Evolutionary conservation across 2,329 filamentous ascomycete species (phyloP).

Genomic region (Exophiala viscosa): DNA sequence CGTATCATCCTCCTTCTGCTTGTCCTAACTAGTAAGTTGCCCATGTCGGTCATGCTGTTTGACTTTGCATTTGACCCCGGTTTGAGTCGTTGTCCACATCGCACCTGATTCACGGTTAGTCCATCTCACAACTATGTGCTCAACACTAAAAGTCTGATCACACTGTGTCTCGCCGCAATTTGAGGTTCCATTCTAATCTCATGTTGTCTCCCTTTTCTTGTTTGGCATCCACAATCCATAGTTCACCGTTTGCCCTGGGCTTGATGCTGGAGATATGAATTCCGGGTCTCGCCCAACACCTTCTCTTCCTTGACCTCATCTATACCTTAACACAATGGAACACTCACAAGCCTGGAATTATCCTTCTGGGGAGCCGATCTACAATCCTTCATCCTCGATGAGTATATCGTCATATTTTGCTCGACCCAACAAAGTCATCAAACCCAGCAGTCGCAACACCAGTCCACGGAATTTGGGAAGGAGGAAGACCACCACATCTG

Average conservation of each 20-base stretch:
- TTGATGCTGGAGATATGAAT: constrained; percentile 19
- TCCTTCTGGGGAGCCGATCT: constrained; percentile 4
- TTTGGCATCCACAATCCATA: constrained; percentile 1
- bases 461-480: constrained; percentile 21
- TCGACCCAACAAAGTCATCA: constrained; percentile 25
- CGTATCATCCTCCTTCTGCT: constrained; percentile 6
- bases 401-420: constrained; percentile 23
- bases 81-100: constrained; percentile 6
- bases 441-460: constrained; percentile 25
- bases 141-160: constrained; percentile 4
- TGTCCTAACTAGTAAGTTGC: constrained; percentile 1
- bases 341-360: constrained; percentile 10
- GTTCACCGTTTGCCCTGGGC: not conserved
- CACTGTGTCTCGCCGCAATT: constrained; percentile 5
- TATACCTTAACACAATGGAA: constrained; percentile 11
- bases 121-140: constrained; percentile 13
- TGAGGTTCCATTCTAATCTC: constrained; percentile 23
- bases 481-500: constrained; percentile 25
- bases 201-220: constrained; percentile 15
- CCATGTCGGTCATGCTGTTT: constrained; percentile 12
- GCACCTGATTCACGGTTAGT: constrained; percentile 7
- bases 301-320: not conserved
- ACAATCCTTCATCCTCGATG: constrained; percentile 9
- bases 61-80: constrained; percentile 5
- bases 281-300: constrained; percentile 1